Evolutionary conservation across 202 grass and related monocot species (phyloP), one percentile per base, ranked within the genome.

Genomic region (Dendrocalamus latiflorus): DNA sequence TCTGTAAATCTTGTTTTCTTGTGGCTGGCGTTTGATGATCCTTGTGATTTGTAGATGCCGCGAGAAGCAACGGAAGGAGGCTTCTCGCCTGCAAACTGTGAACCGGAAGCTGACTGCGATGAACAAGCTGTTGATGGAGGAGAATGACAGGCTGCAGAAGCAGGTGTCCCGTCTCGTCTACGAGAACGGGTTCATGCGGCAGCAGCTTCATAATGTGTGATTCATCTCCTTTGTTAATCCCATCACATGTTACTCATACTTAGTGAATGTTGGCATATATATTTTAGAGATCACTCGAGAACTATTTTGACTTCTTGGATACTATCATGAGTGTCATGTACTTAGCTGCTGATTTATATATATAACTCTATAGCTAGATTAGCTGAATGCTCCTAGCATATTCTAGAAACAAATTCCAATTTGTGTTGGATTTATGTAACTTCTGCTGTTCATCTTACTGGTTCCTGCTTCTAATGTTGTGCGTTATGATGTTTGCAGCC

Each of bases 61-160:
- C 44, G 95, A 98, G 87, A 98, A 98, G 78, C 95, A 98, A 58
- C 84, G 92, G 76, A 98, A 98, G 92, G 95, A 98, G 68, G 89
- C 95, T 9, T 95, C 92, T 58, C 90, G 95, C 68, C 91, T 98
- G 77, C 95, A 98, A 76, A 91, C 90, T 22, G 92, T 98, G 78
- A 98, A 98, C 80, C 87, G 95, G 62, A 98, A 98, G 79, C 72
- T 98, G 76, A 88, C 88, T 72, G 95, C 95, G 3, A 95, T 98
- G 95, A 98, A 98, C 84, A 98, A 95, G 89, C 87, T 98, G 86
- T 80, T 98, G 88, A 98, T 98, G 95, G 95, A 98, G 90, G 95
- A 98, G 79, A 98, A 98, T 62, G 95, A 98, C 73, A 92, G 95
- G 77, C 91, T 98, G 74, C 95, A 98, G 89, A 98, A 98, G 87